phyloP scores from a whole-genome alignment of 2,329 filamentous ascomycete species.

The Diaporthe sp. region DNA sequence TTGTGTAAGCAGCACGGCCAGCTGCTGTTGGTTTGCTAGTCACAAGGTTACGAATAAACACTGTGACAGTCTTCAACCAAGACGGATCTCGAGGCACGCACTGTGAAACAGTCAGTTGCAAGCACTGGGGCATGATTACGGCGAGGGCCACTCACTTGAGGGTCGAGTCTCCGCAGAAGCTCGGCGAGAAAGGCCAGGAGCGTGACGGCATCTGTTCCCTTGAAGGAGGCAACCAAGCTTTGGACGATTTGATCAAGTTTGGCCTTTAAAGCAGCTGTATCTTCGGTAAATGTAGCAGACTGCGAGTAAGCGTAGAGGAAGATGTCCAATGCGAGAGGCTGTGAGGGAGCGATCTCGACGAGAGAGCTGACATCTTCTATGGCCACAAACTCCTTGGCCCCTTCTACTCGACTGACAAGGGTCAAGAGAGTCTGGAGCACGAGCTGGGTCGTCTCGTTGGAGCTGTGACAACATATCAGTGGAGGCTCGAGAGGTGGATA shows the following conservation, averaged over 20 bases:
- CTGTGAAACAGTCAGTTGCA: slow-evolving; percentile 48
- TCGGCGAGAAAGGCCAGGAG: slow-evolving; percentile 68
- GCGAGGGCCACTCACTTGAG: slow-evolving; percentile 54
- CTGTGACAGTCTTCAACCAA: slow-evolving; percentile 65
- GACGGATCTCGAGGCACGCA: slow-evolving; percentile 60
- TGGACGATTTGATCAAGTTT: slow-evolving; percentile 63
- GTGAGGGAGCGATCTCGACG: slow-evolving; percentile 67
- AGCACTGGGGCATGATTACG: neutral
- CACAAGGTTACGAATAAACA: slow-evolving; percentile 66
- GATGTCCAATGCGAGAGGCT: slow-evolving; percentile 67
- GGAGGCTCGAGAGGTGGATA: neutral
- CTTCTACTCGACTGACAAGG: slow-evolving; percentile 65
- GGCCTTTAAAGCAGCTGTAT: slow-evolving; percentile 47
- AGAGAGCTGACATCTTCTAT: slow-evolving; percentile 67
- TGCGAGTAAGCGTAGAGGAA: slow-evolving; percentile 70
- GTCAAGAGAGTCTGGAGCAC: slow-evolving; percentile 70
- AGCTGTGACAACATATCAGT: slow-evolving; percentile 52
- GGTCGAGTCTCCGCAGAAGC: slow-evolving; percentile 63
- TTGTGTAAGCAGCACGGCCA: slow-evolving; percentile 70
- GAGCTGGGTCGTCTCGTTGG: slow-evolving; percentile 63
- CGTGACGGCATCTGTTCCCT: slow-evolving; percentile 70
- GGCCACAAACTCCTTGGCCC: slow-evolving; percentile 61
- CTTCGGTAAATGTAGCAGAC: slow-evolving; percentile 50
- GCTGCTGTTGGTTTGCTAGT: slow-evolving; percentile 66
- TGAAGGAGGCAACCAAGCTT: slow-evolving; percentile 65